Conservation (phyloP, 768 basidiomycete species). For the Amanita exitialis region DNA sequence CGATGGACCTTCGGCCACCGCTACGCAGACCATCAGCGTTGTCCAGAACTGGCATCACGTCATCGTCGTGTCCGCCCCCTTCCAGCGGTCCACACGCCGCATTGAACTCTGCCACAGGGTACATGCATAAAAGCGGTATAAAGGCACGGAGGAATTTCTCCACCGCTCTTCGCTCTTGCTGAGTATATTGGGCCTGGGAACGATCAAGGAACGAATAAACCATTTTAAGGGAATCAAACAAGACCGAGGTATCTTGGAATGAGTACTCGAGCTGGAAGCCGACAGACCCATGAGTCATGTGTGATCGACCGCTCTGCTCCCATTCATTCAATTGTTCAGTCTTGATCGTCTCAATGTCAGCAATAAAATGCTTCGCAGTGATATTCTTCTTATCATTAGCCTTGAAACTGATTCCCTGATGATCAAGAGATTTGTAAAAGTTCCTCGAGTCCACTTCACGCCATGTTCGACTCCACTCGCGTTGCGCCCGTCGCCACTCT, state of each 20-base stretch:
- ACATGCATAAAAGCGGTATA: constrained; percentile 73
- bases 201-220: constrained; percentile 88
- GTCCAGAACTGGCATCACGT: constrained; percentile 20
- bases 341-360: constrained; percentile 65
- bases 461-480: constrained; percentile 97
- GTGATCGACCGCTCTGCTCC: constrained; percentile 23
- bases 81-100: constrained; percentile 50
- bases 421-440: constrained; percentile 96
- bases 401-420: constrained; percentile 93
- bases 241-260: constrained; percentile 67
- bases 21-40: constrained; percentile 26
- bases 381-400: constrained; percentile 91
- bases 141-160: constrained; percentile 82
- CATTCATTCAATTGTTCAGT: constrained; percentile 40
- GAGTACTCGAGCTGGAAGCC: constrained; percentile 72
- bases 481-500: constrained; percentile 90
- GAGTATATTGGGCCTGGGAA: constrained; percentile 64
- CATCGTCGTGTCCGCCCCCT: constrained; percentile 30
- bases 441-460: constrained; percentile 94
- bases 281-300: constrained; percentile 36
- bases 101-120: constrained; percentile 56
- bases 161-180: constrained; percentile 69
- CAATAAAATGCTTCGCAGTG: constrained; percentile 74
- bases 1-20: constrained; percentile 34
- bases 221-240: constrained; percentile 86